Conservation (phyloP, 1,284 basidiomycete species). For the Ganoderma lingzhi region DNA sequence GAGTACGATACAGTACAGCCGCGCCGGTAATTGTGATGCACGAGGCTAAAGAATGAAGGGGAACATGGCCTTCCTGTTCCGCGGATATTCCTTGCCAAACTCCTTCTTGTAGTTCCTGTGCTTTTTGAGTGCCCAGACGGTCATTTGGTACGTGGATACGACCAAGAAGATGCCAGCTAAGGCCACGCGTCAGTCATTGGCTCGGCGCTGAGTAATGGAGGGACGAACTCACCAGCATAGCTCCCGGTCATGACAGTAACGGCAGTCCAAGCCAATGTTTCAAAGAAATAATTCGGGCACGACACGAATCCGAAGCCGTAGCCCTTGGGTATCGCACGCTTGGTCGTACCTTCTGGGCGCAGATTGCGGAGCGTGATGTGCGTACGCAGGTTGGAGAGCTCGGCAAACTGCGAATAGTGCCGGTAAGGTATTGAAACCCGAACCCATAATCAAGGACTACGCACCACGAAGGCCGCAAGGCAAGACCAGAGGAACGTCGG, state of each 20-base stretch:
- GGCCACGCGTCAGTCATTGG: constrained; percentile 59
- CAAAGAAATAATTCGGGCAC: constrained; percentile 97
- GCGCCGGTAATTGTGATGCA: constrained; percentile 5
- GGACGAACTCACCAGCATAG: constrained; percentile 66
- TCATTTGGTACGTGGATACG: constrained; percentile 81
- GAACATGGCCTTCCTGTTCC: constrained; percentile 80
- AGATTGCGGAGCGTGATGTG: constrained; percentile 88
- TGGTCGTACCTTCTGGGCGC: constrained; percentile 83
- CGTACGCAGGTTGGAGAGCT: constrained; percentile 88
- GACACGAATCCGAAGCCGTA: constrained; percentile 89
- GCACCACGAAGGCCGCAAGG: constrained; percentile 78
- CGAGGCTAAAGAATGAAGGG: constrained; percentile 69
- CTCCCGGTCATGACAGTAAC: constrained; percentile 85
- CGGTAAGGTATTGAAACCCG: background rate
- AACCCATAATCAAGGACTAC: constrained; percentile 43
- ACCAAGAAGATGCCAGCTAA: constrained; percentile 59
- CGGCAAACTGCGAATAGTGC: constrained; percentile 66
- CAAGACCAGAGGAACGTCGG: constrained; percentile 75
- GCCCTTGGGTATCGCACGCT: constrained; percentile 86
- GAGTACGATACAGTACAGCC: background rate
- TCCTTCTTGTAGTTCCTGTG: constrained; percentile 93
- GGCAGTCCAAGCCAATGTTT: constrained; percentile 80
- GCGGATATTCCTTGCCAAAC: constrained; percentile 89
- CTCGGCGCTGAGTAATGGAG: constrained; percentile 15
- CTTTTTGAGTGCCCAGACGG: constrained; percentile 92